Percentiles rank a stretch among this genome's conserved stretches.
phyloP scores from a whole-genome alignment of 2,329 filamentous ascomycete species.

The Teratosphaeriaceae sp. region DNA sequence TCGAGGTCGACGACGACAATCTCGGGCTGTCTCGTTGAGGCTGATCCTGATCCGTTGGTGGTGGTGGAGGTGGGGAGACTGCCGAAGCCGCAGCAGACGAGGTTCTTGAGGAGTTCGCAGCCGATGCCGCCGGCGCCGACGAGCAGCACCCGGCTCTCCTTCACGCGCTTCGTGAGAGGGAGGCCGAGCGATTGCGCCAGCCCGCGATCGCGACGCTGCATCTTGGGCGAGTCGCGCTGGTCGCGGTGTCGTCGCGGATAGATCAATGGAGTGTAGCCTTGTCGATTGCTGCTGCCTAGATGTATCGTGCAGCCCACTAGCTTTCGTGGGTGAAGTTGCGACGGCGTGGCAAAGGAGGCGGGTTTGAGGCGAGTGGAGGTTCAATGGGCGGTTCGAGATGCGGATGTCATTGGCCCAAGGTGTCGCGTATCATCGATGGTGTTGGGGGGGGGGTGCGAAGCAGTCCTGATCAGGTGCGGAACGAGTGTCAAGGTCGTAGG shows the following conservation, averaged over 20 bases:
- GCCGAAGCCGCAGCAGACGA: slow-evolving; percentile 85
- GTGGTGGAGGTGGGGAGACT: slow-evolving; percentile 8
- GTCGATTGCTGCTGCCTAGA: too few relatives aligned
- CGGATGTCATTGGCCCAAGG: background rate
- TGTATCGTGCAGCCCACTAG: too few relatives aligned
- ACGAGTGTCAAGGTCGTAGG: too few relatives aligned
- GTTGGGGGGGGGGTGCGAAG: too few relatives aligned
- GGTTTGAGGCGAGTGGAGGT: too few relatives aligned
- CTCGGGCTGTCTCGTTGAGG: slow-evolving; percentile 41
- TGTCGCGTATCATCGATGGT: too few relatives aligned
- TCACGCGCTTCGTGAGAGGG: slow-evolving; percentile 45
- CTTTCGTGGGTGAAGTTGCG: too few relatives aligned
- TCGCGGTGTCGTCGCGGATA: background rate
- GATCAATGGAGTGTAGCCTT: too few relatives aligned
- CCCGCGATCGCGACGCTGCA: slow-evolving; percentile 23
- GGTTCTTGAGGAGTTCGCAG: slow-evolving; percentile 94
- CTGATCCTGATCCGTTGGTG: slow-evolving; percentile 5
- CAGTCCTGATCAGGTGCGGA: too few relatives aligned
- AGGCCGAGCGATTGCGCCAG: slow-evolving; percentile 60
- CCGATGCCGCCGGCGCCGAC: slow-evolving; percentile 96
- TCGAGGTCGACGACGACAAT: slow-evolving; percentile 95
- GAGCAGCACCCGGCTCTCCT: slow-evolving; percentile 57
- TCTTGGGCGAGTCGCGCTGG: slow-evolving; percentile 2
- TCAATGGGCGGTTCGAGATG: too few relatives aligned
- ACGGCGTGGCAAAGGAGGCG: too few relatives aligned